These are phyloP conservation scores for Coemansia sp. DNA, from an alignment of 192 early-diverging fungal species.

Conservation along the genomic window DNA sequence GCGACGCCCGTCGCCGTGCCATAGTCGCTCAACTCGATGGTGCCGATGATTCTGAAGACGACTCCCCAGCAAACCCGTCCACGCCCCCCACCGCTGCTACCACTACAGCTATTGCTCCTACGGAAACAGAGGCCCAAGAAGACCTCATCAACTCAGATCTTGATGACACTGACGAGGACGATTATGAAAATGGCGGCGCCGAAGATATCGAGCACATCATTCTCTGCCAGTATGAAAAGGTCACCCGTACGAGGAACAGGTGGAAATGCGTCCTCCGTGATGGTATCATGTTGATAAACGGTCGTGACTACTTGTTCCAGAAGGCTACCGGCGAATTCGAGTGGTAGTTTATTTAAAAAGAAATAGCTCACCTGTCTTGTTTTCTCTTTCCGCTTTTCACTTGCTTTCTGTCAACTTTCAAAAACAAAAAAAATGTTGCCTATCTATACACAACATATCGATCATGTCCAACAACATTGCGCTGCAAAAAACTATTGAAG, in stretches of 20 bases:
- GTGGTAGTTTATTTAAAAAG: slow-evolving; percentile 63
- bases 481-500: too few species aligned
- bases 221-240: slow-evolving; percentile 77
- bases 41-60: slow-evolving; percentile 38
- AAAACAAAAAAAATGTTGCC: neutral
- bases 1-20: slow-evolving; percentile 10
- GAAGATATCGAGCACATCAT: slow-evolving; percentile 75
- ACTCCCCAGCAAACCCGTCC: slow-evolving; percentile 38
- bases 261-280: slow-evolving; percentile 98
- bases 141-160: slow-evolving; percentile 74
- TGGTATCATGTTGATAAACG: slow-evolving; percentile 94
- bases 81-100: slow-evolving; percentile 34
- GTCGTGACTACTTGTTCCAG: slow-evolving; percentile 93
- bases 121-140: slow-evolving; percentile 30
- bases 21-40: slow-evolving; percentile 42
- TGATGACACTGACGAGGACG: slow-evolving; percentile 76
- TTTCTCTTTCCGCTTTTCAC: neutral
- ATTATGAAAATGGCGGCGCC: slow-evolving; percentile 56
- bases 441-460: too few species aligned
- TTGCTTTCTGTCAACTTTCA: neutral
- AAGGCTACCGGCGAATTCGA: slow-evolving; percentile 96
- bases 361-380: neutral
- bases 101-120: neutral
- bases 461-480: too few species aligned
- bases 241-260: slow-evolving; percentile 95